Percentiles rank a stretch among this genome's conserved stretches.
These are phyloP conservation scores for Megacollybia marginata DNA, from an alignment of 768 basidiomycete genomes.

Conservation along the genomic window DNA sequence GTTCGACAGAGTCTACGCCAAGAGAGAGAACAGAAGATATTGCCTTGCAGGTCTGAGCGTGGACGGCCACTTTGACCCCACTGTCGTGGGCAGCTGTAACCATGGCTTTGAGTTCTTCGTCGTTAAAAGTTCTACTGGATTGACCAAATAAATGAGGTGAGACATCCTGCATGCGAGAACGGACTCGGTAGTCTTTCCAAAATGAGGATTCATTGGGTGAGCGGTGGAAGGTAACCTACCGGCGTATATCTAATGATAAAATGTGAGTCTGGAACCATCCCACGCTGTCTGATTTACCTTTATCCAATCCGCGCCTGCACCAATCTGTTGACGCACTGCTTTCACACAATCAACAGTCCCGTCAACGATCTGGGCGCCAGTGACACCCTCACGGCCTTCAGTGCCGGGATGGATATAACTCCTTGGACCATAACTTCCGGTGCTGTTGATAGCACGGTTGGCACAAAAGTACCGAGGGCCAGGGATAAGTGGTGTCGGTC, in stretches of 20 bases:
- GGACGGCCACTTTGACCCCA: constrained; percentile 53
- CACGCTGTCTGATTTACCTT: constrained; percentile 32
- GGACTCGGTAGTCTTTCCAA: constrained; percentile 44
- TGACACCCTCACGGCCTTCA: constrained; percentile 50
- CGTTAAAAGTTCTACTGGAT: constrained; percentile 36
- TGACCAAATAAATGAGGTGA: constrained; percentile 25
- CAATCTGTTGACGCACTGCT: constrained; percentile 54
- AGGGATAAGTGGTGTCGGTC: constrained; percentile 39
- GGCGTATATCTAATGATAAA: constrained; percentile 38
- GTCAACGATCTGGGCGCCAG: constrained; percentile 52
- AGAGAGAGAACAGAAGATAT: constrained; percentile 28
- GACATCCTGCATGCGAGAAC: constrained; percentile 36
- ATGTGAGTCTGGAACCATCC: background rate
- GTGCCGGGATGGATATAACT: constrained; percentile 33
- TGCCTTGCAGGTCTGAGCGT: constrained; percentile 30
- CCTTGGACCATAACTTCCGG: constrained; percentile 61
- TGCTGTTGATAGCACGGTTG: constrained; percentile 50
- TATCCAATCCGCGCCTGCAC: constrained; percentile 62
- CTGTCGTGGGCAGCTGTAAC: constrained; percentile 42
- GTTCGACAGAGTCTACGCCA: constrained; percentile 51
- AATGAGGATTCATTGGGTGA: constrained; percentile 4
- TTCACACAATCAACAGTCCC: constrained; percentile 47
- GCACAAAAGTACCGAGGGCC: constrained; percentile 59
- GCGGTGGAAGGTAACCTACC: constrained; percentile 24
- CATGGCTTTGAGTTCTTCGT: constrained; percentile 38